Conservation (phyloP, 2,329 filamentous ascomycete species). For the Colletotrichum liaoningense region DNA sequence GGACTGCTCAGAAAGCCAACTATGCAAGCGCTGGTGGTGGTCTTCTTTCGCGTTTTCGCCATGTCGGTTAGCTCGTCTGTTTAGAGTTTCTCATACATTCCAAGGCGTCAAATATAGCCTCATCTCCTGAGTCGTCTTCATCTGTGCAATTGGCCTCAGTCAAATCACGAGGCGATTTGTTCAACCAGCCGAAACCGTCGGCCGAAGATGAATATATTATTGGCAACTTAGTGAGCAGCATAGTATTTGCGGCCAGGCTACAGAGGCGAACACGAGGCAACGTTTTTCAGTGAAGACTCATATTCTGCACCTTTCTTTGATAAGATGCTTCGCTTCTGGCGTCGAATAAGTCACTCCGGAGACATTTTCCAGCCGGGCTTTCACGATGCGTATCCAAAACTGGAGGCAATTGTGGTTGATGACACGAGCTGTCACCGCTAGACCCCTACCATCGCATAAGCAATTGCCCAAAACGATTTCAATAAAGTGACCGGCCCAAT, state of each 20-base stretch:
- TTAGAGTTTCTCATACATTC: constrained; percentile 4
- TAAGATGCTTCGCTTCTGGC: background rate
- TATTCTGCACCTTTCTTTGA: background rate
- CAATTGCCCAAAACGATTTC: constrained; percentile 31
- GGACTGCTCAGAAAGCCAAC: background rate
- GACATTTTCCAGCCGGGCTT: background rate
- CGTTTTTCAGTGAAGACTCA: background rate
- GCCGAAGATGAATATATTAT: background rate
- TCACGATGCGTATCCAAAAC: background rate
- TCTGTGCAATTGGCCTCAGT: background rate
- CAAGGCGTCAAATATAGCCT: constrained; percentile 20
- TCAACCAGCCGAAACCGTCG: background rate
- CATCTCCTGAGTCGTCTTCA: background rate
- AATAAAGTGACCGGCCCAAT: constrained; percentile 33
- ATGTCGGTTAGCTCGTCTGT: constrained; percentile 9
- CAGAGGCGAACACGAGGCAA: background rate
- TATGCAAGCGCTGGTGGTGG: background rate
- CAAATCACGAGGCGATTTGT: background rate
- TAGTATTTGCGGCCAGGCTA: background rate
- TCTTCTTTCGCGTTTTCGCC: background rate
- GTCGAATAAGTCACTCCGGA: background rate
- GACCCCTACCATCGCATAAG: constrained; percentile 16
- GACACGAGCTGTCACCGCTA: constrained; percentile 19
- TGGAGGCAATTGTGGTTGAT: constrained; percentile 3
- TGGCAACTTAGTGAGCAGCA: background rate